Conservation (phyloP, 2,329 filamentous ascomycete genomes). For the Aspergillus sp. region DNA sequence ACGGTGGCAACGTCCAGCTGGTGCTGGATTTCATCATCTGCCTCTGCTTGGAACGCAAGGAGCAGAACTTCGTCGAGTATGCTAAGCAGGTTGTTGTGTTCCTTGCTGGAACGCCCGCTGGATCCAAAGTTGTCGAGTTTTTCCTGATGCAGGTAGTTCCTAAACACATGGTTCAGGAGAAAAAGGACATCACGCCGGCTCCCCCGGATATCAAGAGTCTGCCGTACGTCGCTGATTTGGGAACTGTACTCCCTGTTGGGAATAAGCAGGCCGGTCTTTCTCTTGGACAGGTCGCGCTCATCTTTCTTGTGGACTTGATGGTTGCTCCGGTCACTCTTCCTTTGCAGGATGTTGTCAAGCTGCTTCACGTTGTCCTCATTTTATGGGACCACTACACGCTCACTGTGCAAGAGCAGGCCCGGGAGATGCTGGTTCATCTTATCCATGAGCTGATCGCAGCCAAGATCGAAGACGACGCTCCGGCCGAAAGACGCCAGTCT, state of each 20-base stretch:
- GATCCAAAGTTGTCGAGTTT: slow-evolving; percentile 89
- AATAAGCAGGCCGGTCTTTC: slow-evolving; percentile 91
- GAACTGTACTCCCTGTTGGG: slow-evolving; percentile 68
- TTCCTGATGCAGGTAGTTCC: slow-evolving; percentile 83
- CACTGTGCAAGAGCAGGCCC: slow-evolving; percentile 89
- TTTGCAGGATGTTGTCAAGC: slow-evolving; percentile 68
- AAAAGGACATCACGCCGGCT: slow-evolving; percentile 58
- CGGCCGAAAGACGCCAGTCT: slow-evolving; percentile 57
- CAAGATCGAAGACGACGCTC: slow-evolving; percentile 60
- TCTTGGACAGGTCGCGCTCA: slow-evolving; percentile 82
- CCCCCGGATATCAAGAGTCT: slow-evolving; percentile 63
- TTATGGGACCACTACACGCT: slow-evolving; percentile 97
- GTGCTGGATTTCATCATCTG: slow-evolving; percentile 95
- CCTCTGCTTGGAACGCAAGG: slow-evolving; percentile 81
- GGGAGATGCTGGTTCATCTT: slow-evolving; percentile 95
- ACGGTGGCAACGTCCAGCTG: slow-evolving; percentile 86
- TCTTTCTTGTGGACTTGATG: slow-evolving; percentile 90
- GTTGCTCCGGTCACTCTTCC: slow-evolving; percentile 78
- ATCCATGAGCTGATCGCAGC: slow-evolving; percentile 91
- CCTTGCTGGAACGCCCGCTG: slow-evolving; percentile 73
- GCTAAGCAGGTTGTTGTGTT: slow-evolving; percentile 98
- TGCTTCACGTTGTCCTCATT: slow-evolving; percentile 85
- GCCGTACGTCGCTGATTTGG: slow-evolving; percentile 82
- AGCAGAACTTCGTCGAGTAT: slow-evolving; percentile 97
- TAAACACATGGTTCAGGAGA: slow-evolving; percentile 91